Evolutionary conservation across 208 protist genomes (phyloP), one percentile per base, ranked within the genome.

Genomic region (Trichomonas tenax): DNA sequence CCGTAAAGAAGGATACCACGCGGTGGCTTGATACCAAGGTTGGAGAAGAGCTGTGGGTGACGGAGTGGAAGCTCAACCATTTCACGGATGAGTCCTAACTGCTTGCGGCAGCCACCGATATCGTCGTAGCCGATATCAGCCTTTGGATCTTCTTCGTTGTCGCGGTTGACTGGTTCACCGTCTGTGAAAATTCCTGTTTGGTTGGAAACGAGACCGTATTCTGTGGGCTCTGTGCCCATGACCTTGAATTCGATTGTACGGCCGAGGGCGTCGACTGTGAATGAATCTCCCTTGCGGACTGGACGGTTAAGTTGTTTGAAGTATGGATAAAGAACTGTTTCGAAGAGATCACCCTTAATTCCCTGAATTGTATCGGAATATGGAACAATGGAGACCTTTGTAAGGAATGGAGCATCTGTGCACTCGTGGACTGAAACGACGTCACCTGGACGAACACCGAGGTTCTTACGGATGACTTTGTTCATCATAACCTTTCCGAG

Each of bases 171-270:
- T 23, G 99, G 99, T 63, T 99, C 99, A 81, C 99, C 99, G 96
- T 99, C 99, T 97, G 98, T 99, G 98, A 99, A 99, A 97, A 99
- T 99, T 63, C 99, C 98, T 0, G 99, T 99, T 82, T 99, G 98
- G 38, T 99, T 99, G 9, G 99, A 98, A 49, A 99, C 97, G 36
- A 41, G 46, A 26, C 49, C 34, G n/a, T 88, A 58, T 44, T 88
- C 95, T 48, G 9, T 40, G 26, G 99, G 99, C 96, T 99, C 99
- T 45, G 98, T 98, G 96, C 99, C 99, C 8, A 99, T 98, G n/a
- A 99, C 99, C 98, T 99, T 99, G 98, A 99, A 99, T 97, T 99
- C 99, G 58, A 99, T 99, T 15, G 99, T 98, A 48, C 99, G 97
- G 98, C 99, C 99, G 58, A 98, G 98, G 93, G 98, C 99, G 88